Percentiles rank a stretch among this genome's conserved stretches.
Conservation (phyloP, 148 eudicot species). For the Limonium bicolor region DNA sequence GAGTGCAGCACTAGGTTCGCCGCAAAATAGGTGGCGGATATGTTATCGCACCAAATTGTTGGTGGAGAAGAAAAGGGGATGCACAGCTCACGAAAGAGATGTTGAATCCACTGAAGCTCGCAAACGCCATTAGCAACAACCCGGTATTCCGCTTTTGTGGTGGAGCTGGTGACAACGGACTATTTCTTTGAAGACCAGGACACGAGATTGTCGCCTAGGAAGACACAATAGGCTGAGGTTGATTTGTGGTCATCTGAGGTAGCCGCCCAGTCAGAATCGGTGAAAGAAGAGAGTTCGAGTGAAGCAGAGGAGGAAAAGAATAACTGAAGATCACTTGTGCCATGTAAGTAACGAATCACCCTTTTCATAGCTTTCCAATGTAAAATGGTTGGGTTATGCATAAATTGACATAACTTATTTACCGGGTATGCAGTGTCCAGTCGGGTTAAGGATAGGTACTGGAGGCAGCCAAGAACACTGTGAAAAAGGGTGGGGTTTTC, state of each 20-base stretch:
- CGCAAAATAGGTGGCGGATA: neutral
- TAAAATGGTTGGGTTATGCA: too few species aligned
- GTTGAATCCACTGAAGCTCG: too few species aligned
- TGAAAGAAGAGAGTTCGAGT: neutral
- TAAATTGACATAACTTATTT: neutral
- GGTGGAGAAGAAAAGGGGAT: neutral
- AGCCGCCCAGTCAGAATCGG: neutral
- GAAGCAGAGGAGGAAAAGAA: neutral
- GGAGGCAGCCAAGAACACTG: neutral
- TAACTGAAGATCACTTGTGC: neutral
- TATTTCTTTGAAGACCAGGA: neutral
- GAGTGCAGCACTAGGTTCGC: neutral
- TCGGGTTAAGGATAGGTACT: neutral
- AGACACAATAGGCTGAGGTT: neutral
- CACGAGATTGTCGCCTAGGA: neutral
- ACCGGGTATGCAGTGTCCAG: neutral
- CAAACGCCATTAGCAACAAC: neutral
- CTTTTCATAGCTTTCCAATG: neutral
- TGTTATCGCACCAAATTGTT: neutral
- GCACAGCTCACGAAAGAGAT: neutral
- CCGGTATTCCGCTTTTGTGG: neutral
- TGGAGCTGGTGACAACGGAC: neutral
- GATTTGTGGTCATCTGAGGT: neutral
- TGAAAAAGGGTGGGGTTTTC: neutral
- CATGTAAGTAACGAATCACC: neutral